These are phyloP conservation scores for Stachybotrys chartarum DNA, from an alignment of 2,329 filamentous ascomycete species.

Conservation along the genomic window DNA sequence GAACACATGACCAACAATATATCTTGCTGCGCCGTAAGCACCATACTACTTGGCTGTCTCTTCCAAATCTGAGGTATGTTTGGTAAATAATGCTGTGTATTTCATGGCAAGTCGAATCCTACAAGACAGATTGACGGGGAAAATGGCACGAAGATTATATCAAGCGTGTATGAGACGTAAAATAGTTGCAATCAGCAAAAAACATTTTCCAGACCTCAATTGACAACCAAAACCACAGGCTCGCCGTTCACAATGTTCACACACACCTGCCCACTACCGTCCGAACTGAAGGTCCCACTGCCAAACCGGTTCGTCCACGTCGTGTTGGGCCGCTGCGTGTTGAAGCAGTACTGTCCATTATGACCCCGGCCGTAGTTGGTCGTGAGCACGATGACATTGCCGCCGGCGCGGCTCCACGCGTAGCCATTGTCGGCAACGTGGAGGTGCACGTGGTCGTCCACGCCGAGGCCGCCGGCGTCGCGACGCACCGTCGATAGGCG, in stretches of 20 bases:
- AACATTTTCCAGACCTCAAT: too few relatives aligned
- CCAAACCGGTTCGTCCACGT: constrained; percentile 33
- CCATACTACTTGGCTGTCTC: too few relatives aligned
- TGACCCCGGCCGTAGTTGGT: constrained; percentile 33
- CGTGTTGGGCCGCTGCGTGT: constrained; percentile 26
- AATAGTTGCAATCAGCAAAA: too few relatives aligned
- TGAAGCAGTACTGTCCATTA: constrained; percentile 33
- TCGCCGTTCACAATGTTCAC: constrained; percentile 31
- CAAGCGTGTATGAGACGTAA: too few relatives aligned
- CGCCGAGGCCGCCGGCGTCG: constrained; percentile 33
- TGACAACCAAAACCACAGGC: constrained; percentile 29
- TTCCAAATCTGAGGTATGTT: too few relatives aligned
- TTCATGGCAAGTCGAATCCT: too few relatives aligned
- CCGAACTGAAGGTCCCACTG: constrained; percentile 24
- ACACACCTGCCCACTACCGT: constrained; percentile 32
- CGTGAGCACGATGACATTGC: constrained; percentile 36
- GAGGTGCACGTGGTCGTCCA: constrained; percentile 35
- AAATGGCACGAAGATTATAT: too few relatives aligned
- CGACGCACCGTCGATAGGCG: constrained; percentile 36
- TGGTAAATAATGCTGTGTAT: too few relatives aligned
- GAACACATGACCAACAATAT: too few relatives aligned
- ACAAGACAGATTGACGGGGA: too few relatives aligned
- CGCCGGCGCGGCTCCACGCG: constrained; percentile 35
- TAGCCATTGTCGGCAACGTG: constrained; percentile 34
- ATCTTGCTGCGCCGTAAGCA: too few relatives aligned